Percentiles rank a stretch among this genome's conserved stretches.
These are phyloP conservation scores for Trichosporon faecale DNA, from an alignment of 1,284 basidiomycete species.

Conservation along the genomic window DNA sequence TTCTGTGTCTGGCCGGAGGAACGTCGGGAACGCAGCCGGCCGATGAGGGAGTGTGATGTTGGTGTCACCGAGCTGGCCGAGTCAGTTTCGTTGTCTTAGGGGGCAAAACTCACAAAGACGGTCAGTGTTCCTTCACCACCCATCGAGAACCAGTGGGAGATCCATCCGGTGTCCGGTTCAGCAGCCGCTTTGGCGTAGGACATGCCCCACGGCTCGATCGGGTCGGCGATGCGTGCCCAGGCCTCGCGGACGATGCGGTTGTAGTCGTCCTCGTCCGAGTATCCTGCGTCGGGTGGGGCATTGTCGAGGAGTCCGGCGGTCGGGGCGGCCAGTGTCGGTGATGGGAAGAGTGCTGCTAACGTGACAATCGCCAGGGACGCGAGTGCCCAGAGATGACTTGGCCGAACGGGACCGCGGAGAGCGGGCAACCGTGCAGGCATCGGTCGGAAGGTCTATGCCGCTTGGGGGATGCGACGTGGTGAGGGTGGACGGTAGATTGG, in stretches of 20 bases:
- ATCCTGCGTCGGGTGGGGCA: neutral
- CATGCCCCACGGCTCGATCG: slow-evolving; percentile 9
- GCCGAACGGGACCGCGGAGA: slow-evolving; percentile 8
- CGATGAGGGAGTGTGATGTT: slow-evolving; percentile 50
- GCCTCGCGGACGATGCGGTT: slow-evolving; percentile 6
- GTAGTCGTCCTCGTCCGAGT: slow-evolving; percentile 4
- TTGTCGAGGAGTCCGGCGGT: neutral
- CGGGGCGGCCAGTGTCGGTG: slow-evolving; percentile 1
- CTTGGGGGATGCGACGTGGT: neutral
- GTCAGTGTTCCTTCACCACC: slow-evolving; percentile 19
- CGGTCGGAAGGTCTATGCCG: slow-evolving; percentile 3
- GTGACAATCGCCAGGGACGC: neutral
- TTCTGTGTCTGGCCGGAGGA: slow-evolving; percentile 24
- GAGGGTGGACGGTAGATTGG: neutral
- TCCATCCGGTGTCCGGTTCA: slow-evolving; percentile 10
- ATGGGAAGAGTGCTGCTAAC: slow-evolving; percentile 4
- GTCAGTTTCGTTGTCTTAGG: neutral
- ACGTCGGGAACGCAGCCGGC: slow-evolving; percentile 48
- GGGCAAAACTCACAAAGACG: slow-evolving; percentile 7
- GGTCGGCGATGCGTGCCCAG: slow-evolving; percentile 13
- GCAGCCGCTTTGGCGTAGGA: neutral
- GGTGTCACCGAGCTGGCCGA: neutral
- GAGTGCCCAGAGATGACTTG: slow-evolving; percentile 6
- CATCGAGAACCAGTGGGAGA: slow-evolving; percentile 18
- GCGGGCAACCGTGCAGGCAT: slow-evolving; percentile 10